Conservation (phyloP, 2,329 filamentous ascomycete species). For the Aspergillus ochraceoroseus region DNA sequence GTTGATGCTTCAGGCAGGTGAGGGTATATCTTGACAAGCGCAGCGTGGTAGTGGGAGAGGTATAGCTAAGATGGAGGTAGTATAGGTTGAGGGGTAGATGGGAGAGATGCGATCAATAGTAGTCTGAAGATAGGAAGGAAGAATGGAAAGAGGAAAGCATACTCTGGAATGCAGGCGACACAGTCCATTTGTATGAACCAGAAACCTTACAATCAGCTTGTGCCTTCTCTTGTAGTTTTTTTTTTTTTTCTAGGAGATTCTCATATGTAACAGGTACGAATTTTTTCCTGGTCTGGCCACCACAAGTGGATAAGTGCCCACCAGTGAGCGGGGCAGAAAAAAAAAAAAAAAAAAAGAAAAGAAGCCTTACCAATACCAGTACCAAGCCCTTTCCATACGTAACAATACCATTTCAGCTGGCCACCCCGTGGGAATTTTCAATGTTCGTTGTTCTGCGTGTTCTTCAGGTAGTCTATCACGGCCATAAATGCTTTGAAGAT, state of each 20-base stretch:
- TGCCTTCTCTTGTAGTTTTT: conserved; percentile 5
- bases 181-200: conserved; percentile 22
- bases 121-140: conserved; percentile 1
- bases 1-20: neutral
- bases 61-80: conserved; percentile 1
- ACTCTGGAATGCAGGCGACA: conserved; percentile 19
- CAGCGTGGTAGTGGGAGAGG: neutral
- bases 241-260: conserved; percentile 25
- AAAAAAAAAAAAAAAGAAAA: conserved; percentile 6
- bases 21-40: conserved; percentile 2
- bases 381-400: conserved; percentile 22
- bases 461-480: too few relatives aligned
- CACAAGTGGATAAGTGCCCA: conserved; percentile 18
- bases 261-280: conserved; percentile 27
- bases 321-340: conserved; percentile 14
- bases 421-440: too few relatives aligned
- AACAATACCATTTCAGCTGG: conserved; percentile 10
- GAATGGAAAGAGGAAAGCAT: conserved; percentile 6
- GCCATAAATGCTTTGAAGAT: too few relatives aligned
- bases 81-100: neutral
- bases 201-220: conserved; percentile 8
- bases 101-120: too few relatives aligned
- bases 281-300: conserved; percentile 27
- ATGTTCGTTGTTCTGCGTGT: too few relatives aligned
- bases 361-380: too few relatives aligned